A percentile compares a stretch with the other conserved stretches of the same genome.
These are phyloP conservation scores for Kalanchoe fedtschenkoi DNA, from an alignment of 164 flowering plant species.

Conservation along the genomic window DNA sequence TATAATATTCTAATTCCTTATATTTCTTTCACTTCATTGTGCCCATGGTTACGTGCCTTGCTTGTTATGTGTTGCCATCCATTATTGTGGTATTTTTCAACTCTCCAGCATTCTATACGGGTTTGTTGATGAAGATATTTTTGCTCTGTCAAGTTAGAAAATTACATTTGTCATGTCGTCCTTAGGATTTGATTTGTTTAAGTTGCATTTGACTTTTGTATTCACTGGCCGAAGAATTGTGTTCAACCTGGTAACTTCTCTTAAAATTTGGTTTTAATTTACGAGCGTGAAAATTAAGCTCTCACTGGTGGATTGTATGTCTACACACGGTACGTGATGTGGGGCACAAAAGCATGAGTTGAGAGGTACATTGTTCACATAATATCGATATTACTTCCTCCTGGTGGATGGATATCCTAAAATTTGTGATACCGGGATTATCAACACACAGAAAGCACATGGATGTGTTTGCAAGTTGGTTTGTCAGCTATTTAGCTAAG, in stretches of 20 bases:
- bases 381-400: too few species aligned
- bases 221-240: neutral
- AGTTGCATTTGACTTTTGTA: neutral
- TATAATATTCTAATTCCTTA: neutral
- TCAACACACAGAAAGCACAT: too few species aligned
- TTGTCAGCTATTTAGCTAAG: too few species aligned
- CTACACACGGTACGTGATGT: too few species aligned
- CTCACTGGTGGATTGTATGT: too few species aligned
- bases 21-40: neutral
- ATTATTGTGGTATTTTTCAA: neutral
- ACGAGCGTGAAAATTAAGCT: too few species aligned
- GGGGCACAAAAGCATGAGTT: too few species aligned
- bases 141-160: neutral
- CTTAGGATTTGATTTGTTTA: neutral
- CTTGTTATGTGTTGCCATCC: neutral
- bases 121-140: neutral
- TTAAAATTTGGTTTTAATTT: too few species aligned
- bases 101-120: neutral
- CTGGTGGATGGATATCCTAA: too few species aligned
- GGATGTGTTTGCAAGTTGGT: too few species aligned
- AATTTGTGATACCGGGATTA: too few species aligned
- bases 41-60: neutral
- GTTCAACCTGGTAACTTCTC: neutral
- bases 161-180: neutral
- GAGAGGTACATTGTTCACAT: too few species aligned